Evolutionary conservation across 2,329 filamentous ascomycete species (phyloP).

Genomic region (Byssothecium circinans): DNA sequence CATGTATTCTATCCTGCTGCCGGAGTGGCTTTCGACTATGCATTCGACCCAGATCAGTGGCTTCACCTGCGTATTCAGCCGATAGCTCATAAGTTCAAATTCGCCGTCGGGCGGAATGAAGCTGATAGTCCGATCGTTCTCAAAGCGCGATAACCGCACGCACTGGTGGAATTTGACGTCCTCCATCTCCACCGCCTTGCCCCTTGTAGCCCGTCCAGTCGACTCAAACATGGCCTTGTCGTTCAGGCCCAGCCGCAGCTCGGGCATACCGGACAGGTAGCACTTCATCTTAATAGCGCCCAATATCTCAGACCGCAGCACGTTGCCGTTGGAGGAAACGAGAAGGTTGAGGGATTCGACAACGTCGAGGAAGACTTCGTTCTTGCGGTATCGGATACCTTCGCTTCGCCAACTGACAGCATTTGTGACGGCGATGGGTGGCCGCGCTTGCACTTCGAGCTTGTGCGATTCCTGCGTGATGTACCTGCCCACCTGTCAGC

Average conservation of each 20-base stretch:
- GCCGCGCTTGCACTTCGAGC: conserved; percentile 91
- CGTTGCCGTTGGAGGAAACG: conserved; percentile 91
- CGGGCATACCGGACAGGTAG: conserved; percentile 97
- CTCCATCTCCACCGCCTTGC: conserved; percentile 99
- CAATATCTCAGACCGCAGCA: conserved; percentile 92
- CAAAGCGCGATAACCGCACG: conserved; percentile 90
- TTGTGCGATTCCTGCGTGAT: conserved; percentile 99
- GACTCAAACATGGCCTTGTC: conserved; percentile 99
- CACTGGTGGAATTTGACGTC: conserved; percentile 99
- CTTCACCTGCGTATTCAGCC: conserved; percentile 97
- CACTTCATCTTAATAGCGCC: conserved; percentile 99
- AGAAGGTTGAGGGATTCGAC: conserved; percentile 95
- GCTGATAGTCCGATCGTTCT: conserved; percentile 97
- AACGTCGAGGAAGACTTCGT: conserved; percentile 98
- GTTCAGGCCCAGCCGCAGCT: conserved; percentile 89
- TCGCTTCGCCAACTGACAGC: conserved; percentile 98
- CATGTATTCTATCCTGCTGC: conserved; percentile 97
- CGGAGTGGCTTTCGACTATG: conserved; percentile 92
- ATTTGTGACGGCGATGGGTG: conserved; percentile 97
- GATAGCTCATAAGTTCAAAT: conserved; percentile 99
- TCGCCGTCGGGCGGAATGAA: conserved; percentile 98
- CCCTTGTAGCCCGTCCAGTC: conserved; percentile 87
- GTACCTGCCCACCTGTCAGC: conserved; percentile 56
- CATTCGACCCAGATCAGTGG: conserved; percentile 99
- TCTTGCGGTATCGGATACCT: conserved; percentile 97